Evolutionary conservation across 2,329 filamentous ascomycete genomes (phyloP).

Genomic region (Talaromyces marneffei): DNA sequence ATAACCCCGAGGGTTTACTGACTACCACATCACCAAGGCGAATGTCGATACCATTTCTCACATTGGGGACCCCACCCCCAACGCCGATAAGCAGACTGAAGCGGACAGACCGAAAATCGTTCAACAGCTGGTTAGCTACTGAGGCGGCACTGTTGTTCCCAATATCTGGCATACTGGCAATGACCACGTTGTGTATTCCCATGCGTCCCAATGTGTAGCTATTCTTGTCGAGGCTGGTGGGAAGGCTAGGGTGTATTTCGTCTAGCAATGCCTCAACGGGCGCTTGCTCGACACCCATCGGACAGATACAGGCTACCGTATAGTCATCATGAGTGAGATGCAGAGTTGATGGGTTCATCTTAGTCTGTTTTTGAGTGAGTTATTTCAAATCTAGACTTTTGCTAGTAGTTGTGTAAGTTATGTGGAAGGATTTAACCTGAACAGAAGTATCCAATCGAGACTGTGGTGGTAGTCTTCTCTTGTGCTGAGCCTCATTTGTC

Average conservation of each 20-base stretch:
- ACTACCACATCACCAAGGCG: conserved; percentile 21
- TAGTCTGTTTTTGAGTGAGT: no score
- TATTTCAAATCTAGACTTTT: no score
- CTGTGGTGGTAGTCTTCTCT: no score
- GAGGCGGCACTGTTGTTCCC: conserved; percentile 12
- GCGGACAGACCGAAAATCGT: conserved; percentile 15
- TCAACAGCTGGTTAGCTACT: conserved; percentile 13
- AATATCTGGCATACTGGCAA: conserved; percentile 14
- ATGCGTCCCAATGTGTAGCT: conserved; percentile 18
- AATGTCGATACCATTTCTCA: conserved; percentile 9
- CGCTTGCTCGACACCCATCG: conserved; percentile 9
- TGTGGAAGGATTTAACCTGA: no score
- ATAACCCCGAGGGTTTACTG: background rate
- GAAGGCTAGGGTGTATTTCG: conserved; percentile 8
- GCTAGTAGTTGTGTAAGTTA: no score
- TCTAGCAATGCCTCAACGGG: conserved; percentile 15
- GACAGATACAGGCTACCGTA: conserved; percentile 13
- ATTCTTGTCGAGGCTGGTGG: conserved; percentile 12
- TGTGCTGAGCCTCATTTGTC: no score
- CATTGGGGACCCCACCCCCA: conserved; percentile 18
- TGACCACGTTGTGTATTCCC: conserved; percentile 16
- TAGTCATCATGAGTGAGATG: background rate
- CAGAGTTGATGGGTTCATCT: no score
- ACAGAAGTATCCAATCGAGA: no score
- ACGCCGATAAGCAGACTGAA: conserved; percentile 18